Evolutionary conservation across 1,139 yeast species (phyloP).

Genomic region (Taiozyma onychis): DNA sequence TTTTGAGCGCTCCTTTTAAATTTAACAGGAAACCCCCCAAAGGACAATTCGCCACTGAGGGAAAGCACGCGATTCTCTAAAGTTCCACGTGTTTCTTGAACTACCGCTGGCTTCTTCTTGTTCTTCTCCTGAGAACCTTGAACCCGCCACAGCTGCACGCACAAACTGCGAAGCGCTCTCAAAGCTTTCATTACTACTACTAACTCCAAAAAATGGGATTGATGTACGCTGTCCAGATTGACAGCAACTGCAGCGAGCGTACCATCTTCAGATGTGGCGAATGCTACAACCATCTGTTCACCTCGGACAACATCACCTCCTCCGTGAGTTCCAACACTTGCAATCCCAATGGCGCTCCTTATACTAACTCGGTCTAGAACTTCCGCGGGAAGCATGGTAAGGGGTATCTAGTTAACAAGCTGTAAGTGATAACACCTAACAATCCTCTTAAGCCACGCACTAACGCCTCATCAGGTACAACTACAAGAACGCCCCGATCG

Average conservation of each 20-base stretch:
- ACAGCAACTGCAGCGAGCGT: conserved; percentile 9
- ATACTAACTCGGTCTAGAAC: conserved; percentile 18
- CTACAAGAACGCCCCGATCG: conserved; percentile 26
- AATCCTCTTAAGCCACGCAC: not conserved
- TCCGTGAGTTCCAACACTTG: conserved; percentile 5
- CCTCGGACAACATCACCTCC: conserved; percentile 14
- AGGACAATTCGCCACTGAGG: not conserved
- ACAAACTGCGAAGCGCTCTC: too few species aligned
- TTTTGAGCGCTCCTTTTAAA: not conserved
- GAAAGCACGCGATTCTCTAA: not conserved
- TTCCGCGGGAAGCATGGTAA: conserved; percentile 36
- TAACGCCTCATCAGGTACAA: conserved; percentile 27
- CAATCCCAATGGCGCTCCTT: not conserved
- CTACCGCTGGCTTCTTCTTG: not conserved
- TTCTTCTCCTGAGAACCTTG: not conserved
- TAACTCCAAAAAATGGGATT: conserved; percentile 16
- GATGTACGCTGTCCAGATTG: conserved; percentile 13
- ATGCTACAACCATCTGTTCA: conserved; percentile 19
- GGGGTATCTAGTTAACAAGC: conserved; percentile 33
- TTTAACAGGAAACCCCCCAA: not conserved
- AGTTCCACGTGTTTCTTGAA: not conserved
- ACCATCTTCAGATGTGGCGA: conserved; percentile 17
- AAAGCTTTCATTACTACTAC: too few species aligned
- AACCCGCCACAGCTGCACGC: not conserved
- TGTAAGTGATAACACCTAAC: conserved; percentile 23